Evolutionary conservation across 2,329 filamentous ascomycete species (phyloP), one percentile per base, ranked within the genome.

Genomic region (Westerdykella aurantiaca): DNA sequence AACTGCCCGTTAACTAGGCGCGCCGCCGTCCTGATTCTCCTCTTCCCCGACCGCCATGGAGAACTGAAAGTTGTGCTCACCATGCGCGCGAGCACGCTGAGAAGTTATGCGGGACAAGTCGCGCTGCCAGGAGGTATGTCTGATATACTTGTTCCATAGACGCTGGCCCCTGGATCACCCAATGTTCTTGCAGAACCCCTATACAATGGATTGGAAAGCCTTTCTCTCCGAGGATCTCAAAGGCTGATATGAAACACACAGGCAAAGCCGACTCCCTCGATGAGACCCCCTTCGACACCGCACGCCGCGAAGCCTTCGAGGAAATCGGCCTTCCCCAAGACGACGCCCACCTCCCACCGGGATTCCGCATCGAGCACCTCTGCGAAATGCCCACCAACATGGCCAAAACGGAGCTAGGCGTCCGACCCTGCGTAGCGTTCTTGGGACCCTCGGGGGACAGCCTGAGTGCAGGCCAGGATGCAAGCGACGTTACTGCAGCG

Each of bases 241-340:
- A 2, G 3, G 31, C 23, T 44, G 12, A 31, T 18, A 50, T 14
- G 37, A 14, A 12, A 34, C 41, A 5, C 25, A 51, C 56, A 71
- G 74, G 77, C 41, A 80, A 79, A 66, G 73, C 79, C 42, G 80
- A 82, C 50, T 66, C 68, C 0, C 57, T 74, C 9, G 47, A 63
- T 7, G 81, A 84, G 62, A 76, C 73, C 1, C 70, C 74, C 69
- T 88, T 88, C 67, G 79, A 90, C 60, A 94, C 90, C 41, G 89
- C 91, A 7, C 81, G 91, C 17, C 81, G 91, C 51, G 91, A 97
- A 73, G 90, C 91, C 1, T 86, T 79, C 65, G 91, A 97, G 66
- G 91, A 97, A 66, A 95, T 97, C 52, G 91, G 91, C 1, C 80
- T 97, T 2, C 87, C 91, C 1, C 75, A 83, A 58, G 76, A 82